Conservation (phyloP, 176 grass and related monocot species). For the Eleusine coracana region DNA sequence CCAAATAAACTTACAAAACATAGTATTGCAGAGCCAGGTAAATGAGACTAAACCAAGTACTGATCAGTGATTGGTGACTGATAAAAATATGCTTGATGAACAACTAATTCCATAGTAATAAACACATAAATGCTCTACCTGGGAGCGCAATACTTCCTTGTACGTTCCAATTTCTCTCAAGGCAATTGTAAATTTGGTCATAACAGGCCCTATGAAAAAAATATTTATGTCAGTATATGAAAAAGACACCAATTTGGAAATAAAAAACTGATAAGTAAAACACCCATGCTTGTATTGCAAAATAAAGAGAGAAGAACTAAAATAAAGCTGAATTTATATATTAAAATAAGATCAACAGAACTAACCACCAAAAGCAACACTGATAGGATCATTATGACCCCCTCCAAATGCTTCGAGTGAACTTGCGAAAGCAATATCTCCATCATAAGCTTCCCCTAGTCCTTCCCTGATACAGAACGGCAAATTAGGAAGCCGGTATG, state of each 20-base stretch:
- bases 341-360: not conserved
- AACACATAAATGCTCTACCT: slow-evolving; percentile 55
- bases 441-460: slow-evolving; percentile 92
- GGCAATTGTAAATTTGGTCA: slow-evolving; percentile 99
- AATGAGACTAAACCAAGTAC: not conserved
- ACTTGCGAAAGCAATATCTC: slow-evolving; percentile 89
- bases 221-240: slow-evolving; percentile 19
- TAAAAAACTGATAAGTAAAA: slow-evolving; percentile 3
- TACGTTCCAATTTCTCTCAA: slow-evolving; percentile 99
- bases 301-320: not conserved
- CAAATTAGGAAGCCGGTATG: not conserved
- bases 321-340: slow-evolving; percentile 1
- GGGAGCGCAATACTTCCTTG: slow-evolving; percentile 96
- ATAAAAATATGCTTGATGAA: slow-evolving; percentile 12
- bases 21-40: not conserved
- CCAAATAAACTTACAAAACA: not conserved
- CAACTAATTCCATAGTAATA: not conserved
- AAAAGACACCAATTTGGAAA: not conserved
- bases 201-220: slow-evolving; percentile 75
- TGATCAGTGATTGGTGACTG: not conserved
- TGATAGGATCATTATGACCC: slow-evolving; percentile 92
- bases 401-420: slow-evolving; percentile 91
- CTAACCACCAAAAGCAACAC: slow-evolving; percentile 94
- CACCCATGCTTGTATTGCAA: not conserved
- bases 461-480: slow-evolving; percentile 66